These are phyloP conservation scores for Leishmania gerbilli DNA, from an alignment of 208 protist genomes.

Conservation along the genomic window DNA sequence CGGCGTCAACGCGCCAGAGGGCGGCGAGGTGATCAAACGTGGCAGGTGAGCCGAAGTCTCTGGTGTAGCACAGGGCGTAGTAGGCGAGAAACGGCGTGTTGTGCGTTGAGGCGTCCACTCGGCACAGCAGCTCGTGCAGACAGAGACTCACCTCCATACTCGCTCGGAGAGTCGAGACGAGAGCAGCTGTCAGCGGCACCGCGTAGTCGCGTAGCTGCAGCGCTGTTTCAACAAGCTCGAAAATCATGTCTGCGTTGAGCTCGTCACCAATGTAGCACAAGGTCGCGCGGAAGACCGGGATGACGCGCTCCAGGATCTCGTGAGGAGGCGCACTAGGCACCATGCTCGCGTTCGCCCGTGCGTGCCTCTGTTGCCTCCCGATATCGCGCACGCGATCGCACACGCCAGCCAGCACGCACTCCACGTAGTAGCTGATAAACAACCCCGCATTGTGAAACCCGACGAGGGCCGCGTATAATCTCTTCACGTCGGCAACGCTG, in stretches of 20 bases:
- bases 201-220: conserved; percentile 39
- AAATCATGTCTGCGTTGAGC: conserved; percentile 76
- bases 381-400: conserved; percentile 58
- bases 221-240: conserved; percentile 69
- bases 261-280: conserved; percentile 83
- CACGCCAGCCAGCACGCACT: conserved; percentile 70
- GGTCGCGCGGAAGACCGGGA: conserved; percentile 51
- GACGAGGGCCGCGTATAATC: conserved; percentile 66
- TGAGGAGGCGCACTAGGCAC: conserved; percentile 31
- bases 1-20: conserved; percentile 64
- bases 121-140: conserved; percentile 61
- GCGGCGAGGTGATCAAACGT: conserved; percentile 68
- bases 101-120: conserved; percentile 60
- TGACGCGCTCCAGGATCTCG: conserved; percentile 50
- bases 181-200: conserved; percentile 23
- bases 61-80: conserved; percentile 74
- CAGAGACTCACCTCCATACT: conserved; percentile 28
- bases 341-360: neutral
- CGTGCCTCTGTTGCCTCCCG: neutral
- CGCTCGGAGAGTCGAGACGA: conserved; percentile 24
- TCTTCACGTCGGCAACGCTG: conserved; percentile 35
- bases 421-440: conserved; percentile 64
- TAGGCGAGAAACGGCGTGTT: conserved; percentile 72
- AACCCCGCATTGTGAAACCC: conserved; percentile 78
- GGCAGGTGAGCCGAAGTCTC: conserved; percentile 45